A percentile compares a stretch with the other conserved stretches of the same genome.
Conservation (phyloP, 768 basidiomycete species). For the Neoboletus magnificus region DNA sequence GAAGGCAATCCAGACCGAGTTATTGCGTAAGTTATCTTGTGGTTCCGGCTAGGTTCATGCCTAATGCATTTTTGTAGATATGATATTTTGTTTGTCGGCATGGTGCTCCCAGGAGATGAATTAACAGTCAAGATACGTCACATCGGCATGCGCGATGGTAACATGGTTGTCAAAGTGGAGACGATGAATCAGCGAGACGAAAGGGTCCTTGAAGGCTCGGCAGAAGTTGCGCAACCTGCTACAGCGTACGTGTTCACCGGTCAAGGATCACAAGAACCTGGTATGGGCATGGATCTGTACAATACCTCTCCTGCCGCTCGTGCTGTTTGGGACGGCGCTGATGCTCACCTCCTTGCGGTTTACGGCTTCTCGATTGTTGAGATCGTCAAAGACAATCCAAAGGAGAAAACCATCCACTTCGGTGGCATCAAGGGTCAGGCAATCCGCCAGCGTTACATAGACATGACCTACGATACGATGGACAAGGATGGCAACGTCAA, state of each 20-base stretch:
- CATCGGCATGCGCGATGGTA: conserved; percentile 87
- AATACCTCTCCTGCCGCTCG: conserved; percentile 88
- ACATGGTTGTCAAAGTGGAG: conserved; percentile 87
- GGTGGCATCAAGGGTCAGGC: conserved; percentile 99
- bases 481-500: conserved; percentile 96
- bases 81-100: conserved; percentile 92
- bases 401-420: conserved; percentile 97
- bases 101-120: conserved; percentile 91
- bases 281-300: conserved; percentile 99
- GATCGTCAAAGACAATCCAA: conserved; percentile 98
- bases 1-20: conserved; percentile 92
- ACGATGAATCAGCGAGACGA: conserved; percentile 83
- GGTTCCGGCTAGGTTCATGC: not conserved
- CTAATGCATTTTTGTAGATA: conserved; percentile 50
- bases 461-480: conserved; percentile 96
- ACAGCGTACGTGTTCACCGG: conserved; percentile 98
- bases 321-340: conserved; percentile 96
- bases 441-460: conserved; percentile 99
- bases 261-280: conserved; percentile 95
- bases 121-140: conserved; percentile 86
- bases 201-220: conserved; percentile 88
- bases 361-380: conserved; percentile 99
- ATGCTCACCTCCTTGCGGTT: conserved; percentile 87
- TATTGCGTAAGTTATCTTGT: conserved; percentile 57
- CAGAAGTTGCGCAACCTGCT: conserved; percentile 88